These are phyloP conservation scores for Incumbomyces delicatus DNA, from an alignment of 2,329 filamentous ascomycete species.

Conservation along the genomic window DNA sequence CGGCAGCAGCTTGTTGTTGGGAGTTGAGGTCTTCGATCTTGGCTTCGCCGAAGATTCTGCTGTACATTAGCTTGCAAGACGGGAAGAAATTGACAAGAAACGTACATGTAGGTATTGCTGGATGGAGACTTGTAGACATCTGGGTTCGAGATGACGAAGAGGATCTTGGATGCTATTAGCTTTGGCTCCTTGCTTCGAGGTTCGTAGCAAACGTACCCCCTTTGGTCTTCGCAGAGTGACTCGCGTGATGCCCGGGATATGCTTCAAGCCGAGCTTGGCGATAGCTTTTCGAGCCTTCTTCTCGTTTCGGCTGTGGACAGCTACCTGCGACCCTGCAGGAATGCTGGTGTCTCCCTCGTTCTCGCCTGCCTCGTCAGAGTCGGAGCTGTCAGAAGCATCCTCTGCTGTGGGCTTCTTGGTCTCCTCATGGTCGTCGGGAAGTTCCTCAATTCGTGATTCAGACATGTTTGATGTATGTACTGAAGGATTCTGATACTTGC, in stretches of 20 bases:
- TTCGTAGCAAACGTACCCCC: conserved; percentile 64
- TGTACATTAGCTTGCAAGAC: conserved; percentile 6
- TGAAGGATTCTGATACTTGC: not conserved
- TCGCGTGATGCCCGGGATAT: conserved; percentile 92
- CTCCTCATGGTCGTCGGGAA: conserved; percentile 70
- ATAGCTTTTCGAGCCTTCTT: conserved; percentile 99
- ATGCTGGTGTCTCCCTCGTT: conserved; percentile 46
- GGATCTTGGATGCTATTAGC: conserved; percentile 53
- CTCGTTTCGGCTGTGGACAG: conserved; percentile 98
- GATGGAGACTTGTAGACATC: conserved; percentile 99
- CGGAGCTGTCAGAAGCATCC: conserved; percentile 46
- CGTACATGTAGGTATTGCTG: conserved; percentile 99
- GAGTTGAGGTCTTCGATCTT: conserved; percentile 99
- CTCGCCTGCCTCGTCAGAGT: conserved; percentile 41
- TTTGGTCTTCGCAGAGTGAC: conserved; percentile 97
- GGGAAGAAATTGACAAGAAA: conserved; percentile 17
- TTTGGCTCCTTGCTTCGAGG: not conserved
- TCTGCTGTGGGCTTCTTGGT: conserved; percentile 75
- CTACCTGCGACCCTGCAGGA: conserved; percentile 76
- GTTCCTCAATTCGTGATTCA: conserved; percentile 95
- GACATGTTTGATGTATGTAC: conserved; percentile 61
- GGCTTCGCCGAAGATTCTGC: conserved; percentile 96
- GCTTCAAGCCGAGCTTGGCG: conserved; percentile 94
- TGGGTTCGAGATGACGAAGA: conserved; percentile 99
- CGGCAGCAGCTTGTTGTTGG: conserved; percentile 88